Conservation (phyloP, 176 grass and related monocot genomes). For the Luzula sylvatica region DNA sequence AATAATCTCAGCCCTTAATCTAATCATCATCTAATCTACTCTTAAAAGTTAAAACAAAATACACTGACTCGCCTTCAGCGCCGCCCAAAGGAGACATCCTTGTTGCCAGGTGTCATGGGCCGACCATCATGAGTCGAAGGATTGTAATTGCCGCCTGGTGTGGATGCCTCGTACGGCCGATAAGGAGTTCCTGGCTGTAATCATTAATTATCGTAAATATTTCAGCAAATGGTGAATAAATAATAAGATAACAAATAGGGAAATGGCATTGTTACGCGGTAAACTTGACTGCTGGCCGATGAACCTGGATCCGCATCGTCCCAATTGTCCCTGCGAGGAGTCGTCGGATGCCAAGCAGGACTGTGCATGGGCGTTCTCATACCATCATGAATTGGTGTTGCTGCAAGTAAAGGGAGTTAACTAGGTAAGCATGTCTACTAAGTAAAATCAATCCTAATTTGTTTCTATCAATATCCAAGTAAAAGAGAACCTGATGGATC, state of each 20-base stretch:
- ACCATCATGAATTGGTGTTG: slow-evolving; percentile 91
- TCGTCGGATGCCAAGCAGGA: slow-evolving; percentile 62
- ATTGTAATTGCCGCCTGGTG: slow-evolving; percentile 80
- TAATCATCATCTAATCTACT: too few species aligned
- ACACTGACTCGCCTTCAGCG: too few species aligned
- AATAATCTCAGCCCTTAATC: too few species aligned
- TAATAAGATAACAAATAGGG: slow-evolving; percentile 7
- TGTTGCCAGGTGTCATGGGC: too few species aligned
- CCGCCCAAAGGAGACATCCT: too few species aligned
- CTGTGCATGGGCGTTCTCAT: slow-evolving; percentile 89
- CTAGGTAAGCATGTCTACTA: too few species aligned
- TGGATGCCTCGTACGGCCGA: slow-evolving; percentile 92
- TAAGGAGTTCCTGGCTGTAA: slow-evolving; percentile 75
- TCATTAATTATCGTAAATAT: too few species aligned
- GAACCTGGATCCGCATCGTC: slow-evolving; percentile 93
- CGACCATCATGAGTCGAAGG: slow-evolving; percentile 70
- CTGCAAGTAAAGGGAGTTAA: too few species aligned
- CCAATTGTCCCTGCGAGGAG: slow-evolving; percentile 96
- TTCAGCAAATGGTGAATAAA: background rate
- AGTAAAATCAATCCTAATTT: too few species aligned
- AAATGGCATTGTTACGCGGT: slow-evolving; percentile 42
- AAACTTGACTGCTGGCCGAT: slow-evolving; percentile 83
- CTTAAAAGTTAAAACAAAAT: too few species aligned
- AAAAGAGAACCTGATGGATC: slow-evolving; percentile 91
- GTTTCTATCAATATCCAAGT: too few species aligned